phyloP scores from a whole-genome alignment of 768 basidiomycete genomes.

The Rhodosporidiobolus sp. region DNA sequence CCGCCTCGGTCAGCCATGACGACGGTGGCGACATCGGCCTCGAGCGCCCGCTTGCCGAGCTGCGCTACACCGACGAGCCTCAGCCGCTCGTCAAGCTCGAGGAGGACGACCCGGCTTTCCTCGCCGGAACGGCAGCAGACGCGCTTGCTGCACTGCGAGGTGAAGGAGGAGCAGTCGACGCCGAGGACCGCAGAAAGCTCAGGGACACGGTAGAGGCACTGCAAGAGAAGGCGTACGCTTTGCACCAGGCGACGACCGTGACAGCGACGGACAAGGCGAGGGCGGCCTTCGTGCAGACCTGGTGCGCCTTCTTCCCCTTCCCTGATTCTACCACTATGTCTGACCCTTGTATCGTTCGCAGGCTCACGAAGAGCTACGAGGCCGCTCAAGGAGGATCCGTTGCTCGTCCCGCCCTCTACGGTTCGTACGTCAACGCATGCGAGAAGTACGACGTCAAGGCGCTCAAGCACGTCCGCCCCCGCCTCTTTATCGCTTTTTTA shows the following conservation, averaged over 20 bases:
- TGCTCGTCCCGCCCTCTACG: conserved; percentile 87
- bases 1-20: too few species aligned
- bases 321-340: not conserved
- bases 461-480: not conserved
- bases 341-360: conserved; percentile 36
- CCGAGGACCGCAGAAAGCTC: not conserved
- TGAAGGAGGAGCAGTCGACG: too few species aligned
- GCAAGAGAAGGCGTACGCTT: conserved; percentile 81
- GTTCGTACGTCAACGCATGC: conserved; percentile 84
- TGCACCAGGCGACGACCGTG: conserved; percentile 81
- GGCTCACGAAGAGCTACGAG: conserved; percentile 56
- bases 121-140: too few species aligned
- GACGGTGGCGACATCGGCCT: too few species aligned
- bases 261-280: conserved; percentile 87
- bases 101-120: too few species aligned
- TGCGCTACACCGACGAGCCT: too few species aligned
- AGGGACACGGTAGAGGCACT: conserved; percentile 58
- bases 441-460: conserved; percentile 74
- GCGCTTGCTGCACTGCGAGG: too few species aligned
- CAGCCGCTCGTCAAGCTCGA: too few species aligned
- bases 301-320: conserved; percentile 54
- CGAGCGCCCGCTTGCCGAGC: too few species aligned
- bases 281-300: conserved; percentile 88
- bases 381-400: conserved; percentile 90
- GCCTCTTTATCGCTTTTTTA: not conserved